These are phyloP conservation scores for Beauveria scarabaeidicola DNA, from an alignment of 2,329 filamentous ascomycete species.

Conservation along the genomic window DNA sequence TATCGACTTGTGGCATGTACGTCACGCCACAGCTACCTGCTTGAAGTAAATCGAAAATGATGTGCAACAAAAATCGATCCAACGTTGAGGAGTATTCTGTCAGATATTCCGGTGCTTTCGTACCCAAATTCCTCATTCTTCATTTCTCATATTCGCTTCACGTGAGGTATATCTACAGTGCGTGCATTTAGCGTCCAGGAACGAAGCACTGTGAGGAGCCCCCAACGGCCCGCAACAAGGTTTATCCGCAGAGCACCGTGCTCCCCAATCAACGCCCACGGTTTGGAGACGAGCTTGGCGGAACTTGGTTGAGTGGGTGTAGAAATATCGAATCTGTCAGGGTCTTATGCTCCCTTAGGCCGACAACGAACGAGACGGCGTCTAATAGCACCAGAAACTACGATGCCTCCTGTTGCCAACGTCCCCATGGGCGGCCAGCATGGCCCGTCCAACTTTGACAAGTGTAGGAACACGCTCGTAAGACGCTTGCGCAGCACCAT, in stretches of 20 bases:
- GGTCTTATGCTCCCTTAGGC: background rate
- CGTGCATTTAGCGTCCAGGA: background rate
- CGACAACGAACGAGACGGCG: background rate
- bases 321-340: background rate
- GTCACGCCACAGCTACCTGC: conserved; percentile 7
- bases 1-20: background rate
- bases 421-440: conserved; percentile 31
- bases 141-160: conserved; percentile 23
- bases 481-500: conserved; percentile 5
- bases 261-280: conserved; percentile 7
- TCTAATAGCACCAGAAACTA: background rate
- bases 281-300: background rate
- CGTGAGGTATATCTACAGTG: conserved; percentile 28
- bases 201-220: conserved; percentile 20
- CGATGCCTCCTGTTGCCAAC: conserved; percentile 34
- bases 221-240: conserved; percentile 18
- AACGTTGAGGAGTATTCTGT: background rate
- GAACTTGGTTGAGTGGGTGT: background rate
- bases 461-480: conserved; percentile 32
- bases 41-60: background rate
- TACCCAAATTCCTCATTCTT: conserved; percentile 12
- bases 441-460: conserved; percentile 46
- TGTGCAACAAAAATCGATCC: background rate
- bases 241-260: conserved; percentile 19
- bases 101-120: background rate